These are phyloP conservation scores for Phytophthora quininea DNA, from an alignment of 352 stramenopile genomes.

Conservation along the genomic window DNA sequence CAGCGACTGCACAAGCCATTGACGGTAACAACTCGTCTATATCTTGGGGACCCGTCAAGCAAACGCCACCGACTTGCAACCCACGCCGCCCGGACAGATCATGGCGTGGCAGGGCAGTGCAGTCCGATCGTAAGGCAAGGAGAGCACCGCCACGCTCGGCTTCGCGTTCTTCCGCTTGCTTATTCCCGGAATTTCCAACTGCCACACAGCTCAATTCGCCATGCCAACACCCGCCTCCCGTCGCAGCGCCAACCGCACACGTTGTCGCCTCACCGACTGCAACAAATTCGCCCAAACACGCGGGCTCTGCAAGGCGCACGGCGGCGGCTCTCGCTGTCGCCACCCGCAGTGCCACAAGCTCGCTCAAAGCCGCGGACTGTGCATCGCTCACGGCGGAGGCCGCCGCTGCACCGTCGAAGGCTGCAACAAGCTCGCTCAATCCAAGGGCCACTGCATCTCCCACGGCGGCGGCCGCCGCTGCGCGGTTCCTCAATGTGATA, in stretches of 20 bases:
- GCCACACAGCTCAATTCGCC: constrained; percentile 9
- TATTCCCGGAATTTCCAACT: constrained; percentile 11
- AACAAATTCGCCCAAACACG: constrained; percentile 84
- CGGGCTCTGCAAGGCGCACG: constrained; percentile 84
- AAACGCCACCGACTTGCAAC: constrained; percentile 21
- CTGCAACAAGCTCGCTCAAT: constrained; percentile 78
- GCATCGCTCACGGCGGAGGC: constrained; percentile 75
- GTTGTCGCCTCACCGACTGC: constrained; percentile 67
- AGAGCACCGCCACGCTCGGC: neutral
- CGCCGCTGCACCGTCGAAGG: constrained; percentile 68
- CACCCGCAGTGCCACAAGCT: constrained; percentile 76
- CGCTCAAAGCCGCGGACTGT: constrained; percentile 71
- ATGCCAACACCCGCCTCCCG: constrained; percentile 39
- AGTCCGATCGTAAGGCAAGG: constrained; percentile 31
- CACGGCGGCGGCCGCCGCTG: constrained; percentile 76
- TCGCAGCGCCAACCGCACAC: constrained; percentile 62
- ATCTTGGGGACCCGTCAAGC: constrained; percentile 25
- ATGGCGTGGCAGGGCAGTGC: constrained; percentile 15
- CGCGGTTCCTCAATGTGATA: constrained; percentile 69
- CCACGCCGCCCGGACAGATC: constrained; percentile 20
- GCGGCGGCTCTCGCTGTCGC: constrained; percentile 80
- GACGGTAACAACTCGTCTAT: constrained; percentile 25
- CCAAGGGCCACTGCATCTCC: constrained; percentile 78
- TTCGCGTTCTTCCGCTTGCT: neutral
- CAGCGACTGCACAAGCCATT: neutral